Percentiles rank a stretch among this genome's conserved stretches.
Conservation (phyloP, 352 stramenopile species). For the Phytophthora ramorum region DNA sequence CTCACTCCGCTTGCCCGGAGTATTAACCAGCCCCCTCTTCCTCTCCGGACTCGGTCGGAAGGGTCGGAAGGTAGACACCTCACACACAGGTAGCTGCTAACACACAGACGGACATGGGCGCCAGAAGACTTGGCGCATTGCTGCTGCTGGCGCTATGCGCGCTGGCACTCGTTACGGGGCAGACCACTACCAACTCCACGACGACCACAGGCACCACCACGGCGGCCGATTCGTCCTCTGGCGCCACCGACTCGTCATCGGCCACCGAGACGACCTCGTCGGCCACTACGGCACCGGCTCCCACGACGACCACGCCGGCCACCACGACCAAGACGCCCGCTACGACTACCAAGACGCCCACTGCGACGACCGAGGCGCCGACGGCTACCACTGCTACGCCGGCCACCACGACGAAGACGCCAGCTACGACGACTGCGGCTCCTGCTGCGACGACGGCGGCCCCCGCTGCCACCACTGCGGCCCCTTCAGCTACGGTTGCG, state of each 20-base stretch:
- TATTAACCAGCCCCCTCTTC: conserved; percentile 24
- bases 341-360: conserved; percentile 21
- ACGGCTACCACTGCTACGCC: conserved; percentile 19
- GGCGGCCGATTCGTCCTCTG: conserved; percentile 7
- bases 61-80: conserved; percentile 4
- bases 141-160: conserved; percentile 32
- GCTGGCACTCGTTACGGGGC: conserved; percentile 25
- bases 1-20: conserved; percentile 32
- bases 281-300: conserved; percentile 19
- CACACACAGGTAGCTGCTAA: conserved; percentile 17
- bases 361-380: conserved; percentile 30
- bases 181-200: conserved; percentile 35
- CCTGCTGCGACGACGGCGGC: conserved; percentile 17
- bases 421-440: conserved; percentile 20
- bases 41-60: not conserved
- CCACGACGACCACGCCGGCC: conserved; percentile 29
- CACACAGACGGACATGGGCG: conserved; percentile 23
- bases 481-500: conserved; percentile 14
- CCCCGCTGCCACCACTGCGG: conserved; percentile 16
- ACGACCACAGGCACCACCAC: conserved; percentile 14
- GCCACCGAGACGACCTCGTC: conserved; percentile 28
- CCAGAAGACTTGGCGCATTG: conserved; percentile 24
- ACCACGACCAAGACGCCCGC: conserved; percentile 23
- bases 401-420: conserved; percentile 15
- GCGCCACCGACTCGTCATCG: conserved; percentile 24